These are phyloP conservation scores for Trichosporon faecale DNA, from an alignment of 1,284 basidiomycete species.

Conservation along the genomic window DNA sequence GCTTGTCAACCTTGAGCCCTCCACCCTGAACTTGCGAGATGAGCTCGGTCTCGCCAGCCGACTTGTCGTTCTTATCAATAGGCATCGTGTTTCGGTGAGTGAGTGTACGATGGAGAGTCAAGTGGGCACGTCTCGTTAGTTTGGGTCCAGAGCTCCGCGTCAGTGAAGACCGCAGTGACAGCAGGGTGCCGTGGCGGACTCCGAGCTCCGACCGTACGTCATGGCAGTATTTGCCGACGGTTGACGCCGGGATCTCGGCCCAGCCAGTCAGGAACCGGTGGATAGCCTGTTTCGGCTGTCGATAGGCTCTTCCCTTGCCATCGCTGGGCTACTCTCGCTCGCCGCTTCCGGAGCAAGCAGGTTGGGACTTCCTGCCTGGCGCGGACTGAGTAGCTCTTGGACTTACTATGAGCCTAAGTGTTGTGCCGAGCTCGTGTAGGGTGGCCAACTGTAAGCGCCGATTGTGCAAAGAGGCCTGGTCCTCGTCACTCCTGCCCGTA, in stretches of 20 bases:
- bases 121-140: not conserved
- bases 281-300: not conserved
- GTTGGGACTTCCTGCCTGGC: no score
- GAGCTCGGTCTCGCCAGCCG: not conserved
- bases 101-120: not conserved
- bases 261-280: not conserved
- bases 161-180: not conserved
- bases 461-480: no score
- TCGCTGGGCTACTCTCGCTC: not conserved
- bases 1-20: slow-evolving; percentile 21
- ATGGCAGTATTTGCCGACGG: not conserved
- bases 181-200: not conserved
- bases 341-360: no score
- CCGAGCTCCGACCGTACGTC: not conserved
- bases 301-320: not conserved
- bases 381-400: no score
- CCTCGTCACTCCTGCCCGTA: no score
- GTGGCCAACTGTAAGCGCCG: no score
- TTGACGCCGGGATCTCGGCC: not conserved
- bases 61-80: not conserved
- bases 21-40: slow-evolving; percentile 15
- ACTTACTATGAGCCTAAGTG: no score
- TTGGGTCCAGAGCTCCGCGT: not conserved
- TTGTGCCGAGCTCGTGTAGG: no score
- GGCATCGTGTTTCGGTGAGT: not conserved